Evolutionary conservation across 805 yeast genomes (phyloP).

Genomic region (Ogataea paradorogensis): DNA sequence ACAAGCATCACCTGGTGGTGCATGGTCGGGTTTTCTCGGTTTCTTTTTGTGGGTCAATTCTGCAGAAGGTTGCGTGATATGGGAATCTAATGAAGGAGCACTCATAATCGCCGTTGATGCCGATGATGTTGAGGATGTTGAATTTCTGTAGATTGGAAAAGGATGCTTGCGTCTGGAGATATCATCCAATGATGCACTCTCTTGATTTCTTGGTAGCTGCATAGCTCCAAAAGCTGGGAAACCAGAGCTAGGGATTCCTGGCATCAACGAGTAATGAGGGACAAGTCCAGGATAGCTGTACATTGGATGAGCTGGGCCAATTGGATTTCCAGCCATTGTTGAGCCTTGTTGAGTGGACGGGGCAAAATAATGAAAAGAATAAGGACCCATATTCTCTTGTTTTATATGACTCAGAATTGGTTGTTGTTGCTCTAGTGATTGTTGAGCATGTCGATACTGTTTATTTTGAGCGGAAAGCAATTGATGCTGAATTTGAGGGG

Average conservation of each 20-base stretch:
- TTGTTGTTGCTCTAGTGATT: conserved; percentile 2
- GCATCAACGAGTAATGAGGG: conserved; percentile 2
- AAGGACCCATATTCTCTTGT: conserved; percentile 11
- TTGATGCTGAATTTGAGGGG: conserved; percentile 15
- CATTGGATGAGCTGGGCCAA: conserved; percentile 9
- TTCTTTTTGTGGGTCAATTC: conserved; percentile 24
- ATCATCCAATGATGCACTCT: conserved; percentile 7
- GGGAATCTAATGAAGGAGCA: conserved; percentile 12
- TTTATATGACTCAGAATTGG: conserved; percentile 12
- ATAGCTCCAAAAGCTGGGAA: conserved; percentile 4
- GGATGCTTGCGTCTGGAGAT: conserved; percentile 5
- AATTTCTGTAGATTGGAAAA: conserved; percentile 6
- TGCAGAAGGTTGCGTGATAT: conserved; percentile 4
- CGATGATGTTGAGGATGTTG: conserved; percentile 8
- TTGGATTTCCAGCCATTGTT: conserved; percentile 1
- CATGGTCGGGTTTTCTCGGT: conserved; percentile 32
- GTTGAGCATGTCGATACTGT: not conserved
- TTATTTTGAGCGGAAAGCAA: not conserved
- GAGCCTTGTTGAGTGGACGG: not conserved
- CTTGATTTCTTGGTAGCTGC: conserved; percentile 6
- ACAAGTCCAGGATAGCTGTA: conserved; percentile 6
- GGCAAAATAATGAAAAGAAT: conserved; percentile 5
- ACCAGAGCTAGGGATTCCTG: not conserved
- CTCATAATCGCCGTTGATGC: conserved; percentile 12
- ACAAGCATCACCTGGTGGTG: conserved; percentile 34